A percentile compares a stretch with the other conserved stretches of the same genome.
phyloP scores from a whole-genome alignment of 2,329 filamentous ascomycete species.

The Juglanconis oblonga region DNA sequence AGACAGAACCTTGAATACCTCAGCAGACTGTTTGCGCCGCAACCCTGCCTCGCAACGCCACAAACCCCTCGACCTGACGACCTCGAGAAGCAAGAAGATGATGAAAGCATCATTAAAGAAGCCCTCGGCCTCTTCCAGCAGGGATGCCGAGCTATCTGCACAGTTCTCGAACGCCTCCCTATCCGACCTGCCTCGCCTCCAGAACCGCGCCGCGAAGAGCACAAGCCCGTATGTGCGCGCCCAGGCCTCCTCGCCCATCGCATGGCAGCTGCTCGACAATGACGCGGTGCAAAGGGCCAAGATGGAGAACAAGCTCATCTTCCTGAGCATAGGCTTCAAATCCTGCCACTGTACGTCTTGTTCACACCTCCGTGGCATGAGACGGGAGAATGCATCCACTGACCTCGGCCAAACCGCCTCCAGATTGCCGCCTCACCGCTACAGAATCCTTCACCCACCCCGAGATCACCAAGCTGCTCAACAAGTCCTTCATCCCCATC shows the following conservation, averaged over 20 bases:
- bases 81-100: constrained; percentile 21
- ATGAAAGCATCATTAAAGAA: constrained; percentile 32
- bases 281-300: constrained; percentile 75
- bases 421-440: constrained; percentile 87
- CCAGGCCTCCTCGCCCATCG: constrained; percentile 78
- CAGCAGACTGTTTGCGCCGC: background rate
- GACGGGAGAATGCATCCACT: background rate
- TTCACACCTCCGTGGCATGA: background rate
- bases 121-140: constrained; percentile 17
- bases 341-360: constrained; percentile 82
- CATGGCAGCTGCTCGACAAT: constrained; percentile 86
- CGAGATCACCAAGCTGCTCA: constrained; percentile 77
- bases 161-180: constrained; percentile 15
- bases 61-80: background rate
- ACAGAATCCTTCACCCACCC: constrained; percentile 85
- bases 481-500: constrained; percentile 84
- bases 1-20: background rate
- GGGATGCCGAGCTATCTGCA: constrained; percentile 16
- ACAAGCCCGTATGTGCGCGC: constrained; percentile 60
- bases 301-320: constrained; percentile 82
- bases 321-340: constrained; percentile 91
- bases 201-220: constrained; percentile 37
- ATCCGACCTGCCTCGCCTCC: constrained; percentile 26
- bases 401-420: background rate
- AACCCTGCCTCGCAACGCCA: too few species aligned